Evolutionary conservation across 345 rosid genomes (phyloP).

Genomic region (Microthlaspi erraticum): DNA sequence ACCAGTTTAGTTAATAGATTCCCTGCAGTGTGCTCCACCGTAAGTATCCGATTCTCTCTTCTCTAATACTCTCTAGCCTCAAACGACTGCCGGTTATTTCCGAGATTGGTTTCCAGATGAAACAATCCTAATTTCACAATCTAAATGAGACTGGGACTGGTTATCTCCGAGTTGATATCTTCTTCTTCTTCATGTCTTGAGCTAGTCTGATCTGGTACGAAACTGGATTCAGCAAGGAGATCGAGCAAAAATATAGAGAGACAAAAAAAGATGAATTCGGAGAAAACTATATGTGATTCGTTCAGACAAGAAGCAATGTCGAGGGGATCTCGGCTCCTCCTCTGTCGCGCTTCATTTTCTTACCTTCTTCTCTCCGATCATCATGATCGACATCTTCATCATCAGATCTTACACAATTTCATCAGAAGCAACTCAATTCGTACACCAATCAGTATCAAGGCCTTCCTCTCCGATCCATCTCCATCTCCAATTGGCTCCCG

Average conservation of each 20-base stretch:
- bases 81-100: conserved; percentile 3
- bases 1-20: too few relatives aligned
- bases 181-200: conserved; percentile 13
- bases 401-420: conserved; percentile 28
- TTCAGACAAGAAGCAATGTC: conserved; percentile 27
- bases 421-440: conserved; percentile 25
- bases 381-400: conserved; percentile 21
- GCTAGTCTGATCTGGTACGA: not conserved
- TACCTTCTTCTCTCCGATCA: conserved; percentile 13
- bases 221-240: conserved; percentile 12
- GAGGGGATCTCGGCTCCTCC: conserved; percentile 30
- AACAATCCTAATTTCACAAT: not conserved
- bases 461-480: conserved; percentile 45
- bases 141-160: not conserved
- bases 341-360: conserved; percentile 30
- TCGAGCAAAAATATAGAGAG: not conserved
- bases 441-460: conserved; percentile 23
- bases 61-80: not conserved
- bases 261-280: not conserved
- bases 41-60: conserved; percentile 36
- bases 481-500: conserved; percentile 36
- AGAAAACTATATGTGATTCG: conserved; percentile 16
- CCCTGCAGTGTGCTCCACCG: conserved; percentile 41
- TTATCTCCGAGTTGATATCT: conserved; percentile 13
- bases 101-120: not conserved